Conservation (phyloP, 345 rosid species). For the Brassica incana region DNA sequence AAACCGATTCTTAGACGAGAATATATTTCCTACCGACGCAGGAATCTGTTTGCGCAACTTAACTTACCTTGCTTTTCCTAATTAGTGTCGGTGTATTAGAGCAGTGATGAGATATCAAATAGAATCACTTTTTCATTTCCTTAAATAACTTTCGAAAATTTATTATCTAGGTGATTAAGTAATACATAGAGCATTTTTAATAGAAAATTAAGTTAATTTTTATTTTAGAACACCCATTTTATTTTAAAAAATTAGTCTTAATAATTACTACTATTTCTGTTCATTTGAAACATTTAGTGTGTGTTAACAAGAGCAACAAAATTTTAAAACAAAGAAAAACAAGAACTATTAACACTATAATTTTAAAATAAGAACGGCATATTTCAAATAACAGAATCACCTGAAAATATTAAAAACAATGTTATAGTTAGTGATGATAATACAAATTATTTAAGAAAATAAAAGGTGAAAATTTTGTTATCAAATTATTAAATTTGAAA, state of each 20-base stretch:
- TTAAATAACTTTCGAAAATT: neutral
- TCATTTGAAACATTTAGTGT: neutral
- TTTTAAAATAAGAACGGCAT: neutral
- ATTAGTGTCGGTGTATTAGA: neutral
- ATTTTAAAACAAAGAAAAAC: neutral
- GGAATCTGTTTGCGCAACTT: neutral
- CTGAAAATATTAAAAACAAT: neutral
- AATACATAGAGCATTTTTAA: neutral
- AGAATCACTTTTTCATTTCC: neutral
- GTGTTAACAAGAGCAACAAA: neutral
- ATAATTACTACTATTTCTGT: neutral
- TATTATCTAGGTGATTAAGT: neutral
- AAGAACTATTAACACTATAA: neutral
- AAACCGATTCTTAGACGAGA: neutral
- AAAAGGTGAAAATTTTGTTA: neutral
- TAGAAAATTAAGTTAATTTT: neutral
- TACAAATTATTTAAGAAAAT: neutral
- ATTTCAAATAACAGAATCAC: neutral
- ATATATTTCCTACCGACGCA: neutral
- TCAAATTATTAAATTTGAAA: neutral
- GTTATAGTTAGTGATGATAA: neutral
- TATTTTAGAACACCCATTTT: neutral
- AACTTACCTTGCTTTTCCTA: neutral
- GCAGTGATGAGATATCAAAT: neutral
- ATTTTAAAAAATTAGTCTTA: neutral